phyloP scores from a whole-genome alignment of 2,329 filamentous ascomycete genomes.

The Colletotrichum sp. region DNA sequence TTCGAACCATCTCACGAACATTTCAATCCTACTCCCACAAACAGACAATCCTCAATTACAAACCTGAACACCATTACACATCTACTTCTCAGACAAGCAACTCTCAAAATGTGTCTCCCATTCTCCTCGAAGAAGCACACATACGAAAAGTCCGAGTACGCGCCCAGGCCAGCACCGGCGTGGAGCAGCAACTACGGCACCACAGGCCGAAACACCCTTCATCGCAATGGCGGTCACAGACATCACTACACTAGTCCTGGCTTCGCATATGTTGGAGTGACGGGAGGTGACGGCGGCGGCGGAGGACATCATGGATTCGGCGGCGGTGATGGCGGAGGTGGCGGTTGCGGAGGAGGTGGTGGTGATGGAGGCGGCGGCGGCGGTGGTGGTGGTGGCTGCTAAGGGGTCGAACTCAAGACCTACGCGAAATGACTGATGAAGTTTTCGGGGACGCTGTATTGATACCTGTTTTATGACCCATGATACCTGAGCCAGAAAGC shows the following conservation, averaged over 20 bases:
- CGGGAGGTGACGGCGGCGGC: not conserved
- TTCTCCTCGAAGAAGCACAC: not conserved
- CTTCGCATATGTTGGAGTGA: not conserved
- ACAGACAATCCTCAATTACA: not conserved
- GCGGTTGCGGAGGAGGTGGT: not conserved
- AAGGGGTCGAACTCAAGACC: fast-evolving
- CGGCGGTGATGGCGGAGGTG: not conserved
- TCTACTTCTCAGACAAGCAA: fast-evolving
- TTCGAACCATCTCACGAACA: not conserved
- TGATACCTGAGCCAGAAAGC: not conserved
- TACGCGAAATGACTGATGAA: not conserved
- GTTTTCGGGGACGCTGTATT: not conserved
- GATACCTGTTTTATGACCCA: not conserved
- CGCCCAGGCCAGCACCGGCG: not conserved
- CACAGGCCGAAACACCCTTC: not conserved
- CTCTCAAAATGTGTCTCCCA: not conserved
- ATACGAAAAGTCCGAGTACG: not conserved
- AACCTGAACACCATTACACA: not conserved
- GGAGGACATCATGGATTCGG: not conserved
- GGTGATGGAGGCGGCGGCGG: not conserved
- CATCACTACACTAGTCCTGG: not conserved
- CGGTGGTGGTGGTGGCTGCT: not conserved
- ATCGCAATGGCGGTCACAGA: not conserved
- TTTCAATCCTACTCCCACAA: not conserved
- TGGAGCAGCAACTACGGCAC: not conserved